Base-by-base conservation (phyloP, 768 basidiomycete genomes). In the Auricularia cornea region DNA sequence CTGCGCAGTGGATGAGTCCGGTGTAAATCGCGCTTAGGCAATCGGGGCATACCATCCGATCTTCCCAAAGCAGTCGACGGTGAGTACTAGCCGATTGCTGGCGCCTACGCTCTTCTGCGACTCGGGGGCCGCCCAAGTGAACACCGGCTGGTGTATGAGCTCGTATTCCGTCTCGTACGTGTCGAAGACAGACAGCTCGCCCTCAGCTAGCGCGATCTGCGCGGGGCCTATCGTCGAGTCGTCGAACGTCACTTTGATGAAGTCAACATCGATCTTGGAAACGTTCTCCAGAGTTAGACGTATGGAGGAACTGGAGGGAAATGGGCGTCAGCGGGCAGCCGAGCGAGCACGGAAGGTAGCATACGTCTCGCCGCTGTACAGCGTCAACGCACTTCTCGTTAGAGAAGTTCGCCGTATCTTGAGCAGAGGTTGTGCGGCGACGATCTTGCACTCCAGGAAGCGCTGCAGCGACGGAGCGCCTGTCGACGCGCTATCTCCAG, bases 321-420 rank as follows among this genome's bases (percentile, higher is more conserved):
- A 51, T 1, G 32, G 62, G 70, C 59, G 66, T 64, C 61, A 65
- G 60, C 62, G 59, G 41, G 32, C 59, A 29, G 3, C 11, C 30
- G 60, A 61, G 8, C 11, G 26, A 18, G 20, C 26, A 33, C 30
- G 66, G 40, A 26, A 66, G 29, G 28, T 30, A 62, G 76, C 86
- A 64, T 66, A 94, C 95, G 77, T 86, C 78, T 99, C 97, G 35
- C 97, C 97, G 59, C 96, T 85, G 70, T 96, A 98, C 60, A 98
- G 78, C 92, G 97, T 96, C 29, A 98, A 77, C 0, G 95, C 93
- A 1, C 93, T 94, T 68, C 97, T 94, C 1, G 90, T 95, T 26
- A 97, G 76, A n/a, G 91, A 92, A 18, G 89, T 91, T 70, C 91
- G 80, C 62, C 91, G 82, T 72, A 99, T 88, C 65, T 92, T 84